Base-by-base conservation (phyloP, 2,329 filamentous ascomycete species). In the Alternaria burnsii region DNA sequence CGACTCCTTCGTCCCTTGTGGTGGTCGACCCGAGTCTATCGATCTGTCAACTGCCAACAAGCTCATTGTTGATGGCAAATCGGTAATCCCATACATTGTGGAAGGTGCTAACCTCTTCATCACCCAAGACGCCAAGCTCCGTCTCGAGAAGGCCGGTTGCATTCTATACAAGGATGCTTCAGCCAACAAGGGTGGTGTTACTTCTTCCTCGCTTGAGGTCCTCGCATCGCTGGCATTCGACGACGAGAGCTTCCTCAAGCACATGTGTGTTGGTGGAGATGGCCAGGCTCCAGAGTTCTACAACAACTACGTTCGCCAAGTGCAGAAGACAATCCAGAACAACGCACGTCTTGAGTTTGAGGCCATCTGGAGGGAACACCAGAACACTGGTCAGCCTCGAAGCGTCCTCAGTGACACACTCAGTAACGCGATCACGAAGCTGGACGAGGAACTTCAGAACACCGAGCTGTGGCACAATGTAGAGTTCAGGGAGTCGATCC, bases 41-140 rank as follows among this genome's bases (percentile, higher is more conserved):
- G 94, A 99, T 77, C 87, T 98, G 59, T 90, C 92, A 57, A 92
- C 90, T 8, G 94, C 94, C 63, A 90, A 87, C 81, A 92, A 91
- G 78, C 87, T 99, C 64, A 98, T 99, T 80, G 88, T 90, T 76
- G 89, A 97, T 64, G 93, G 94, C 81, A 97, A 97, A 83, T 86
- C 87, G 22, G 88, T 86, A 11, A 91, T 99, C 62, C 94, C 94
- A 1, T 99, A 96, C 82, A 95, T 99, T 55, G 94, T 99, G 44
- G 95, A 99, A 82, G 95, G 95, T 54, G 95, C 95, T 80, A 99
- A 98, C 79, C 85, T 99, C 55, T 99, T 99, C 87, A 96, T 99
- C 81, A 97, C 95, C 0, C 95, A 99, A 80, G 95, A 99, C 73
- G 94, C 94, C 71, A 98, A 98, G 84, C 86, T 98, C 56, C 91